phyloP scores from a whole-genome alignment of 2,329 filamentous ascomycete species.

The Hymenoscyphus salicellus region DNA sequence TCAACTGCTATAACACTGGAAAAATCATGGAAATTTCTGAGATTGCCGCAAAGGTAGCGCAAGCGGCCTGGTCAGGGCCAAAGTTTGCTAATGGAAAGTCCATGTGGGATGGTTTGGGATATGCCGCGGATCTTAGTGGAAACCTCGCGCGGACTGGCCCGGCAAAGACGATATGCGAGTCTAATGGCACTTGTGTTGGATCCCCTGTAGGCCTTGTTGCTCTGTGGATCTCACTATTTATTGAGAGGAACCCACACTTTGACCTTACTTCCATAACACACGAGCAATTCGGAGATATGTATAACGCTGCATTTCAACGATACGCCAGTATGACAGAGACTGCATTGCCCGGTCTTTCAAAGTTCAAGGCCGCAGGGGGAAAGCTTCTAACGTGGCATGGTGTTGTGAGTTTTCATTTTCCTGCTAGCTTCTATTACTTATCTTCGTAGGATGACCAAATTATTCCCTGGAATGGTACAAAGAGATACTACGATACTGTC shows the following conservation, averaged over 20 bases:
- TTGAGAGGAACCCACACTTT: slow-evolving; percentile 11
- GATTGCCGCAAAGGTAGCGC: slow-evolving; percentile 7
- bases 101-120: slow-evolving; percentile 13
- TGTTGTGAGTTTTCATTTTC: neutral
- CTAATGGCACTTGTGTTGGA: neutral
- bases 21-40: slow-evolving; percentile 6
- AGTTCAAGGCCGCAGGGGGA: slow-evolving; percentile 10
- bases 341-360: slow-evolving; percentile 13
- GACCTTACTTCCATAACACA: slow-evolving; percentile 11
- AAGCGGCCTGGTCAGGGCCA: slow-evolving; percentile 8
- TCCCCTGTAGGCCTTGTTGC: neutral
- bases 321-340: slow-evolving; percentile 12
- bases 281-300: neutral
- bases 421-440: too few relatives aligned
- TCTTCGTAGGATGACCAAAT: slow-evolving; percentile 12
- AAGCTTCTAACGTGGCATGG: slow-evolving; percentile 13
- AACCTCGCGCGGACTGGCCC: neutral
- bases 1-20: slow-evolving; percentile 3
- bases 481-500: slow-evolving; percentile 33
- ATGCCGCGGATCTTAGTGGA: neutral
- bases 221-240: slow-evolving; percentile 14
- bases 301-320: neutral
- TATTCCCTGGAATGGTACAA: slow-evolving; percentile 14
- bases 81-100: slow-evolving; percentile 2
- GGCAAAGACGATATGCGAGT: neutral